Evolutionary conservation across 768 basidiomycete genomes (phyloP), one percentile per base, ranked within the genome.

Genomic region (Macrolepiota albuminosa): DNA sequence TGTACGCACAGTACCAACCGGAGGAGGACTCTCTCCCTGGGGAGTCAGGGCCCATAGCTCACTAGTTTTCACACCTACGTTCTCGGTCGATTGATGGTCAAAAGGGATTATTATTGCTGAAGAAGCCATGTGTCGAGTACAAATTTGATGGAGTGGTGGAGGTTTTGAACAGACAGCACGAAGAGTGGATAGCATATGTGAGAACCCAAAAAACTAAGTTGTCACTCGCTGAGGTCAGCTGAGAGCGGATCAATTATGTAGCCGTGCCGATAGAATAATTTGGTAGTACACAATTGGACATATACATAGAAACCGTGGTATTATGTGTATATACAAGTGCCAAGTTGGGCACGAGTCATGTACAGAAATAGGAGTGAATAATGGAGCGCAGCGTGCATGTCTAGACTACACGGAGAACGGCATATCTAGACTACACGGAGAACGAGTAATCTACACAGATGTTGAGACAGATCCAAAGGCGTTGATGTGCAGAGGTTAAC

Each of bases 1-100:
- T 5, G 84, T 75, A 54, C 86, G 81, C 1, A 85, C 81, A 0
- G 86, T 84, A 8, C 87, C 88, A 5, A 77, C 82, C 66, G 84
- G 82, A 0, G 86, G 78, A 31, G 77, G 74, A 65, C 84, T 84
- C 52, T 81, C 73, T 18, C 74, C 76, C 0, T 82, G 80, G 1
- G 82, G 76, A 11, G 78, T 78, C 0, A 70, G 56, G 0, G 76
- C 62, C 87, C 87, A 90, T 36, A 88, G 73, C 55, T 78, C 61
- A 29, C 75, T 70, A 1, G 82, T 66, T 65, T 85, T 72, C 65
- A 84, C 68, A 40, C 77, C 74, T 0, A 70, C 69, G 13, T 67
- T 64, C 18, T 70, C 62, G 42, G 64, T 56, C 16, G 76, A 67
- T 59, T 75, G 67, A 63, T 80, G 83, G 69, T 88, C 81, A 71